Evolutionary conservation across 1,284 basidiomycete genomes (phyloP).

Genomic region (Cutaneotrichosporon sp.): DNA sequence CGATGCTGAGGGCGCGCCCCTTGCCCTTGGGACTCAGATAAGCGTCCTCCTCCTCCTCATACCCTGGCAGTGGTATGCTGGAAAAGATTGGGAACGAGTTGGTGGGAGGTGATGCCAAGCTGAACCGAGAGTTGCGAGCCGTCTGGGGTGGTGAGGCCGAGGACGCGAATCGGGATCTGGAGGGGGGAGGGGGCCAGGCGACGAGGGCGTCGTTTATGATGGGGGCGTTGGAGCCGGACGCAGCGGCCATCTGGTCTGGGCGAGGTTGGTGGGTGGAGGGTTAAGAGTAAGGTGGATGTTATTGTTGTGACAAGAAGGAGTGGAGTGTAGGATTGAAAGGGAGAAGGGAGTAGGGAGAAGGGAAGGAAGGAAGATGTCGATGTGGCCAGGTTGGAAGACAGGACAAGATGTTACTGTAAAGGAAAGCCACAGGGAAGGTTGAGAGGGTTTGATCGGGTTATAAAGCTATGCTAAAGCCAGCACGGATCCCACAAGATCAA

Average conservation of each 20-base stretch:
- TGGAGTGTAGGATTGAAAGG: conserved; percentile 2
- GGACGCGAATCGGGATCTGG: conserved; percentile 24
- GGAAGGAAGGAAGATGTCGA: background rate
- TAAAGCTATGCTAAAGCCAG: no score
- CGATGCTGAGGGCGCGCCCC: conserved; percentile 6
- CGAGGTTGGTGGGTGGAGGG: background rate
- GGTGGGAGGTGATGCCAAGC: conserved; percentile 1
- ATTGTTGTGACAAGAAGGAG: background rate
- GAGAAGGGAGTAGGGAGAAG: background rate
- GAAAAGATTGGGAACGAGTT: conserved; percentile 2
- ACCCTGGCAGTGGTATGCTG: conserved; percentile 2
- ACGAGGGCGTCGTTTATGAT: conserved; percentile 43
- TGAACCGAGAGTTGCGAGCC: conserved; percentile 18
- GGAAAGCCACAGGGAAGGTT: no score
- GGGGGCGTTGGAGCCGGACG: conserved; percentile 44
- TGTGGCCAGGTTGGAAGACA: background rate
- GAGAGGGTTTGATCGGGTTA: background rate
- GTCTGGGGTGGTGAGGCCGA: conserved; percentile 31
- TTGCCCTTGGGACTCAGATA: conserved; percentile 12
- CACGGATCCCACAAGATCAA: no score
- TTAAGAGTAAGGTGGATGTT: background rate
- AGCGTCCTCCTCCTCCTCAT: conserved; percentile 6
- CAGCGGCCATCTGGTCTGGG: conserved; percentile 12
- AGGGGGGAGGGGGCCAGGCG: conserved; percentile 44
- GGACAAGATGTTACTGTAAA: no score